These are phyloP conservation scores for Beauveria medogensis DNA, from an alignment of 2,329 filamentous ascomycete genomes.

Conservation along the genomic window DNA sequence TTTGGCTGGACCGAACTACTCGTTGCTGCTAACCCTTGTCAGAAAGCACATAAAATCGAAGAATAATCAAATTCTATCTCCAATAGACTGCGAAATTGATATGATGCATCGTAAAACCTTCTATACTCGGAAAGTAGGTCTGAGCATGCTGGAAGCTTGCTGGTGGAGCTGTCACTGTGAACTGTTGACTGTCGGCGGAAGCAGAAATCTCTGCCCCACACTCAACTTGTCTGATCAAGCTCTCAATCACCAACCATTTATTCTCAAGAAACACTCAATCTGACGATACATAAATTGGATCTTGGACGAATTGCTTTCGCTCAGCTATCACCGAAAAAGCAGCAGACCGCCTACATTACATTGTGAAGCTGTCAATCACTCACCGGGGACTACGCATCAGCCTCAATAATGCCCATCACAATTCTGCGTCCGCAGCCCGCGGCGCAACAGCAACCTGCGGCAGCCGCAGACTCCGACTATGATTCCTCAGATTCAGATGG, in stretches of 20 bases:
- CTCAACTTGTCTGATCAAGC: neutral
- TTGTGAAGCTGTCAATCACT: neutral
- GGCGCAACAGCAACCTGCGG: constrained; percentile 17
- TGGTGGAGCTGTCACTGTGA: neutral
- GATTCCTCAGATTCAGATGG: constrained; percentile 32
- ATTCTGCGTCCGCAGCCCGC: constrained; percentile 35
- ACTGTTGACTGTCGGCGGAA: neutral
- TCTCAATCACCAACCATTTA: neutral
- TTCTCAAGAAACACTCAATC: neutral
- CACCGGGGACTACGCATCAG: neutral
- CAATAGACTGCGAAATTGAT: too few relatives aligned
- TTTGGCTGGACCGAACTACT: too few relatives aligned
- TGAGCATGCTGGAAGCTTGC: neutral
- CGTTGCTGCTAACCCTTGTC: too few relatives aligned
- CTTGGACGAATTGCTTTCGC: neutral
- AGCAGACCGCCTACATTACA: too few relatives aligned
- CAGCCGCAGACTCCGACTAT: constrained; percentile 20
- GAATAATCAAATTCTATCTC: neutral
- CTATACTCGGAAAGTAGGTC: neutral
- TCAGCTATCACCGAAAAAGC: neutral
- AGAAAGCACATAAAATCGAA: too few relatives aligned
- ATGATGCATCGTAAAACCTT: neutral
- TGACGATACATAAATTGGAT: too few relatives aligned
- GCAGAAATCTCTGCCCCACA: constrained; percentile 7
- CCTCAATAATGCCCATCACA: constrained; percentile 36